Percentiles rank a stretch among this genome's conserved stretches.
Evolutionary conservation across 2,329 filamentous ascomycete genomes (phyloP).

Genomic region (Aureobasidium lini): DNA sequence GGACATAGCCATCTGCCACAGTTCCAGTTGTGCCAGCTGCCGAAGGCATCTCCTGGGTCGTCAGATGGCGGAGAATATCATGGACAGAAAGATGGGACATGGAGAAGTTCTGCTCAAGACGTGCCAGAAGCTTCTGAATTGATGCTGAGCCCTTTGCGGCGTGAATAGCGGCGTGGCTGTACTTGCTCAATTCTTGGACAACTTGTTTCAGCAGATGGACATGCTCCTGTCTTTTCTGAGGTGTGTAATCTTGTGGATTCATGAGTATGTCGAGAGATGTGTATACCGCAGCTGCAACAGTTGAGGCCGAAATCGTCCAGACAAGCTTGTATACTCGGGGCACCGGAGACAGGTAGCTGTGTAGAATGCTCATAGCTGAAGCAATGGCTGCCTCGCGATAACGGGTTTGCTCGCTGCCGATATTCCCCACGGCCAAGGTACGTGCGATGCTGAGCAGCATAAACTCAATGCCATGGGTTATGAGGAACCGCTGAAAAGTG

Average conservation of each 20-base stretch:
- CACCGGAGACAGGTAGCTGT: background rate
- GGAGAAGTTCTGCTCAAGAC: background rate
- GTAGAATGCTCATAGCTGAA: background rate
- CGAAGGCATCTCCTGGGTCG: background rate
- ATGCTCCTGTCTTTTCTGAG: background rate
- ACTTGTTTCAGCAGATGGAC: background rate
- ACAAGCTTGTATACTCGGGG: conserved; percentile 8
- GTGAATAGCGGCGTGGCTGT: background rate
- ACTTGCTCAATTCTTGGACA: background rate
- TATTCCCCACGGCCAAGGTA: conserved; percentile 6
- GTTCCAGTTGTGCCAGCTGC: background rate
- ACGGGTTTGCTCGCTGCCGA: background rate
- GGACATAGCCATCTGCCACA: background rate
- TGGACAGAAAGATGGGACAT: conserved; percentile 1
- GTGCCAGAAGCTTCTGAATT: background rate
- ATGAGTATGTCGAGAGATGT: conserved; percentile 6
- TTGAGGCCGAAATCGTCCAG: conserved; percentile 10
- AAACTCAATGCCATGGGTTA: background rate
- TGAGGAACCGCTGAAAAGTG: conserved; percentile 7
- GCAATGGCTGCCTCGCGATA: conserved; percentile 8
- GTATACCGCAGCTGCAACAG: conserved; percentile 9
- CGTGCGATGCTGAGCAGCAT: conserved; percentile 10
- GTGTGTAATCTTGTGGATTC: background rate
- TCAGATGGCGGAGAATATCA: conserved; percentile 3
- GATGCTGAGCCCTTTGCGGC: conserved; percentile 5